Evolutionary conservation across 768 basidiomycete genomes (phyloP).

Genomic region (Galerina marginata): DNA sequence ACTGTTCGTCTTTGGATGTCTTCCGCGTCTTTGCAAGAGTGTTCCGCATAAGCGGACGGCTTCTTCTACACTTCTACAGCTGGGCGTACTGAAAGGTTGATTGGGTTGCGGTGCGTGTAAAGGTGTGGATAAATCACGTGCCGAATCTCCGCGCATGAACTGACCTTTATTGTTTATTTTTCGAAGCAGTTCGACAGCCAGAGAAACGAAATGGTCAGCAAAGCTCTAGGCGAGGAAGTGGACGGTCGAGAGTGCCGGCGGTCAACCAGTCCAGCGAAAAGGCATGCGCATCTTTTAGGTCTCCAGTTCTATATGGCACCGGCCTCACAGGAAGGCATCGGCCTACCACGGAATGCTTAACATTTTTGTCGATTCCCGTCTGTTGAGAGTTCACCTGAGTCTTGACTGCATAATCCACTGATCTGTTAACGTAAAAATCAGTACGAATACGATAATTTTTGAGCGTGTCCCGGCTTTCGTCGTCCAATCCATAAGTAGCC

Average conservation of each 20-base stretch:
- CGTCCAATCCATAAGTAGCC: no score
- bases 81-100: slow-evolving; percentile 33
- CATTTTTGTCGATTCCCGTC: slow-evolving; percentile 96
- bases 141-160: slow-evolving; percentile 49
- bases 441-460: neutral
- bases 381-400: slow-evolving; percentile 94
- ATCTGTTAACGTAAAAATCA: slow-evolving; percentile 47
- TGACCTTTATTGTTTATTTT: slow-evolving; percentile 59
- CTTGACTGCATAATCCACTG: slow-evolving; percentile 97
- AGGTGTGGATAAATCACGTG: slow-evolving; percentile 33
- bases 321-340: no score
- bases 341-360: slow-evolving; percentile 98
- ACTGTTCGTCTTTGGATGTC: no score
- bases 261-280: no score
- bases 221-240: neutral
- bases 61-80: slow-evolving; percentile 81
- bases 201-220: neutral
- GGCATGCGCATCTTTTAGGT: no score
- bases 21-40: no score
- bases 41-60: slow-evolving; percentile 93
- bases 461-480: no score
- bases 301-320: no score
- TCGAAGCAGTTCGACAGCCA: slow-evolving; percentile 89
- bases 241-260: no score
- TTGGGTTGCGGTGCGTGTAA: neutral